These are phyloP conservation scores for Geotrichum histeridarum DNA, from an alignment of 1,139 yeast genomes.

Conservation along the genomic window DNA sequence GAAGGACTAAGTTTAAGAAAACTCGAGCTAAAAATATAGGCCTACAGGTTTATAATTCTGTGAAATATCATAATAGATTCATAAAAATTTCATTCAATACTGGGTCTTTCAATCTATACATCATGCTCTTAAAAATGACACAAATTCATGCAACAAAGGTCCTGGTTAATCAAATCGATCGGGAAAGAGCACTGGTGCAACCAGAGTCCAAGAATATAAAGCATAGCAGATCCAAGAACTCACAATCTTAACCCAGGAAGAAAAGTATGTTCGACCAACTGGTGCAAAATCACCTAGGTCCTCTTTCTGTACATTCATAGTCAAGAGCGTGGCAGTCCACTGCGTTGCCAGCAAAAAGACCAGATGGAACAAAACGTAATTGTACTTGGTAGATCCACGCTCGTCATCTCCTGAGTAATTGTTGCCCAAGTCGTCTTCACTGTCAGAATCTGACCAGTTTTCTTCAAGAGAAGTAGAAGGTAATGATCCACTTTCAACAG, in stretches of 20 bases:
- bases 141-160: background rate
- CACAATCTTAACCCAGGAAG: conserved; percentile 88
- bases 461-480: conserved; percentile 89
- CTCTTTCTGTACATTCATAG: conserved; percentile 84
- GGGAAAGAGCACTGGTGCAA: conserved; percentile 88
- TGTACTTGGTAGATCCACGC: conserved; percentile 65
- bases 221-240: conserved; percentile 89
- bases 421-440: conserved; percentile 18
- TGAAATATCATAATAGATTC: background rate
- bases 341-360: conserved; percentile 94
- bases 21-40: no score
- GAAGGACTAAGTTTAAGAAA: no score
- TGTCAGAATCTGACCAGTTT: conserved; percentile 44
- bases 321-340: conserved; percentile 88
- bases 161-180: conserved; percentile 54
- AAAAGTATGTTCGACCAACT: conserved; percentile 93
- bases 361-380: conserved; percentile 80
- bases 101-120: no score
- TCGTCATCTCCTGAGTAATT: conserved; percentile 53
- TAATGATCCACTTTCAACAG: conserved; percentile 88
- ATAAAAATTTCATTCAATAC: background rate
- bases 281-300: conserved; percentile 88
- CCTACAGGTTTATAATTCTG: no score
- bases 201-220: conserved; percentile 82
- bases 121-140: background rate